Base-by-base conservation (phyloP, 768 basidiomycete genomes). In the Cystobasidium onofrii region DNA sequence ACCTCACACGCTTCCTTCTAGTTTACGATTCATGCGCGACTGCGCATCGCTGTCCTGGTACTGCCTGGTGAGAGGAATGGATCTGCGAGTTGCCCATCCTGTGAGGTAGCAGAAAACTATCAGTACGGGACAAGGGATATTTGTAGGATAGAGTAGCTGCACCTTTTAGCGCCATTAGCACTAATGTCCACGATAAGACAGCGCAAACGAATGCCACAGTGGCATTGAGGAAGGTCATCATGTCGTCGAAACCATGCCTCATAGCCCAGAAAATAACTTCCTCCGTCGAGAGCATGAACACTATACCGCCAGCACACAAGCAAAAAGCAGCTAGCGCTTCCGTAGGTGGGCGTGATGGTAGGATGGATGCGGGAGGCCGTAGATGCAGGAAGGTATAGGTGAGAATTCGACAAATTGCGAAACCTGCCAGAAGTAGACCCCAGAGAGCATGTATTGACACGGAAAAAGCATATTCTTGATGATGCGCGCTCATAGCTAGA, bases 351-450 rank as follows among this genome's bases (percentile, higher is more conserved):
- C 93, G 87, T 17, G 90, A 91, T 1, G 95, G 95, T 17, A 91
- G 85, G n/a, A 88, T 84, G 1, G 91, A 92, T 15, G 85, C 85
- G 7, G 91, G 89, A 15, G 93, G 93, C 33, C 85, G 84, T 55
- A 94, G 84, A 90, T 90, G 97, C 46, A 95, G 84, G 86, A 97
- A 92, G 83, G 93, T 91, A 80, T 97, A 98, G 0, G 94, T 97
- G 44, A 93, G 78, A 79, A 89, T 90, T 64, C 95, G 86, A 74
- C 94, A 82, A 9, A 90, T 83, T 4, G 90, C 86, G 80, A 89
- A 92, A 2, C 83, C 89, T 69, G 88, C 84, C 17, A 98, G 87
- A 27, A 94, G 84, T 81, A 87, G 88, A 60, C 95, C 95, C 95
- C 95, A 98, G 1, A 97, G 84, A 36, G 85, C 81, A 81, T 98